A percentile compares a stretch with the other conserved stretches of the same genome.
These are phyloP conservation scores for Capsella rubella DNA, from an alignment of 441 rosid species.

Conservation along the genomic window DNA sequence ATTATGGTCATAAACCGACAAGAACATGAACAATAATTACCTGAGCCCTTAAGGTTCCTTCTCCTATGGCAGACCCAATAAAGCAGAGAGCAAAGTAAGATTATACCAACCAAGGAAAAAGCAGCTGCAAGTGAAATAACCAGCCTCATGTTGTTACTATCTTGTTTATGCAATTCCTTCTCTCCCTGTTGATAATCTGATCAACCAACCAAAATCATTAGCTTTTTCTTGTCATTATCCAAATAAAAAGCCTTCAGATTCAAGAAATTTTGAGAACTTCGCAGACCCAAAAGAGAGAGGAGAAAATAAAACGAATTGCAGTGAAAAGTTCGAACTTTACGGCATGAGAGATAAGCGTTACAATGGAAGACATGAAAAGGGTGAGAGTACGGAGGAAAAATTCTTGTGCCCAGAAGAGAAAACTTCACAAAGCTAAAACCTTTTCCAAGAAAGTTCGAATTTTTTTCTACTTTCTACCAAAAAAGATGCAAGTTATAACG, in stretches of 20 bases:
- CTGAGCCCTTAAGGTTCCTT: constrained; percentile 55
- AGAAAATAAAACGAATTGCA: not conserved
- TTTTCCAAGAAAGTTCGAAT: constrained; percentile 27
- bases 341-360: constrained; percentile 10
- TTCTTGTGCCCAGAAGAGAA: constrained; percentile 38
- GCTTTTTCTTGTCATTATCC: constrained; percentile 20
- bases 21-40: constrained; percentile 44
- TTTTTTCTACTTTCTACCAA: constrained; percentile 18
- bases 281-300: constrained; percentile 6
- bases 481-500: constrained; percentile 20
- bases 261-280: constrained; percentile 18
- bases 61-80: constrained; percentile 61
- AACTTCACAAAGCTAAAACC: constrained; percentile 31
- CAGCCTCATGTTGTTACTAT: constrained; percentile 56
- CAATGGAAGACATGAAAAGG: constrained; percentile 23
- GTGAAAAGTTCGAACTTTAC: constrained; percentile 28
- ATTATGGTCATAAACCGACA: constrained; percentile 16
- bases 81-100: constrained; percentile 54
- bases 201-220: constrained; percentile 20
- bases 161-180: constrained; percentile 52
- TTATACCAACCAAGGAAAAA: constrained; percentile 58
- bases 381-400: not conserved
- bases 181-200: constrained; percentile 58
- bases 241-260: constrained; percentile 23
- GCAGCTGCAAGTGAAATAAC: constrained; percentile 60